Conservation (phyloP, 2,329 filamentous ascomycete genomes). For the Pseudogymnoascus destructans region DNA sequence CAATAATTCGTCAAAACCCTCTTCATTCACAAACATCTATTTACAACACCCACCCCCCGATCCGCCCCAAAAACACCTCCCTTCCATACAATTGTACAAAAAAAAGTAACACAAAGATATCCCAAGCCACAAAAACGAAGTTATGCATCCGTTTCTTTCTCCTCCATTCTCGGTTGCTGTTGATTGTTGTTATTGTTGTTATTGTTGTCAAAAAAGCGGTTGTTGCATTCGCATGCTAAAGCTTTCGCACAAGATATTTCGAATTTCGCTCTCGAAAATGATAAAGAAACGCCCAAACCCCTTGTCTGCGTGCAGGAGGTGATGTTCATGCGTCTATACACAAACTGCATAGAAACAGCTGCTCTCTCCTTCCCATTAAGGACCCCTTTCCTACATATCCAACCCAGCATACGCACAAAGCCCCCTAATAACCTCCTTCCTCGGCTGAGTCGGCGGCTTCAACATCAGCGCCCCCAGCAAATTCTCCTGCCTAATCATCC, state of each 20-base stretch:
- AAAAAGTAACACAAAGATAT: constrained; percentile 2
- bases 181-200: background rate
- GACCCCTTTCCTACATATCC: constrained; percentile 28
- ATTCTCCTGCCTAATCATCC: constrained; percentile 53
- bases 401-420: constrained; percentile 50
- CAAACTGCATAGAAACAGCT: too few species aligned
- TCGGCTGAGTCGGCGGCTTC: constrained; percentile 33
- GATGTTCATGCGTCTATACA: constrained; percentile 22
- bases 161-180: background rate
- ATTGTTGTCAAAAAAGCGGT: too few species aligned
- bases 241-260: too few species aligned
- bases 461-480: constrained; percentile 56
- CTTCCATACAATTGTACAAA: constrained; percentile 13
- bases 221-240: too few species aligned
- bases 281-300: constrained; percentile 12
- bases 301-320: background rate
- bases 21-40: constrained; percentile 12
- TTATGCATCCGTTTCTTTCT: background rate
- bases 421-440: constrained; percentile 54
- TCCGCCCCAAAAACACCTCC: constrained; percentile 12
- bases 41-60: constrained; percentile 17
- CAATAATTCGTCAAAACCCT: background rate
- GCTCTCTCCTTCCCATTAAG: background rate
- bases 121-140: too few species aligned
- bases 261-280: background rate